These are phyloP conservation scores for Nidula microcarpa DNA, from an alignment of 768 basidiomycete genomes.

Conservation along the genomic window DNA sequence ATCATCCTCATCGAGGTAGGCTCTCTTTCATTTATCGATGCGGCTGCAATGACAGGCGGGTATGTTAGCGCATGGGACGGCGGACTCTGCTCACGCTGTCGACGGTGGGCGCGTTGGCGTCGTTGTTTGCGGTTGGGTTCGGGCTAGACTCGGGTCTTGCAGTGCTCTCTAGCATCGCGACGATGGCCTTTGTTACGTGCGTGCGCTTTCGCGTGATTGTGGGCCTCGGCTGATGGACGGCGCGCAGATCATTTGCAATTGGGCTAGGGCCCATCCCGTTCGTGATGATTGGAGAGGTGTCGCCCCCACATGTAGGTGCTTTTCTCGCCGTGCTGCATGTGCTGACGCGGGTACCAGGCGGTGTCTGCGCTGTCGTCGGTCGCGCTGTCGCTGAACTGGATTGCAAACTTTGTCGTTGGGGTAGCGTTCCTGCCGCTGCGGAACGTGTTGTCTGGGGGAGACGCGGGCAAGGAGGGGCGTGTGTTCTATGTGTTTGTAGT, in stretches of 20 bases:
- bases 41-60: slow-evolving; percentile 4
- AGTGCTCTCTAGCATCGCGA: slow-evolving; percentile 66
- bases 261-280: slow-evolving; percentile 94
- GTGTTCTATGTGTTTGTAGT: slow-evolving; percentile 85
- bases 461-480: slow-evolving; percentile 67
- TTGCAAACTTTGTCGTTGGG: slow-evolving; percentile 81
- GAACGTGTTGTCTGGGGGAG: slow-evolving; percentile 63
- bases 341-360: slow-evolving; percentile 39
- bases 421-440: slow-evolving; percentile 83
- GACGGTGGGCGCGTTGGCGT: slow-evolving; percentile 59
- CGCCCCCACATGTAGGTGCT: slow-evolving; percentile 75
- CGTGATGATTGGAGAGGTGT: slow-evolving; percentile 87
- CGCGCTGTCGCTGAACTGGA: slow-evolving; percentile 74
- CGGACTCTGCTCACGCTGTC: slow-evolving; percentile 68
- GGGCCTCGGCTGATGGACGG: not conserved
- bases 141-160: slow-evolving; percentile 63
- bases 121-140: slow-evolving; percentile 64
- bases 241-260: slow-evolving; percentile 73
- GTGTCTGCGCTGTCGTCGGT: slow-evolving; percentile 80
- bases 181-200: slow-evolving; percentile 79
- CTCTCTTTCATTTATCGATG: slow-evolving; percentile 2
- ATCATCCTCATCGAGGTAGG: slow-evolving; percentile 82
- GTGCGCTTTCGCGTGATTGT: slow-evolving; percentile 17
- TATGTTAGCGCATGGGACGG: slow-evolving; percentile 66
- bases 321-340: not conserved